Evolutionary conservation across 2,329 filamentous ascomycete genomes (phyloP).

Genomic region (Shiraia bambusicola): DNA sequence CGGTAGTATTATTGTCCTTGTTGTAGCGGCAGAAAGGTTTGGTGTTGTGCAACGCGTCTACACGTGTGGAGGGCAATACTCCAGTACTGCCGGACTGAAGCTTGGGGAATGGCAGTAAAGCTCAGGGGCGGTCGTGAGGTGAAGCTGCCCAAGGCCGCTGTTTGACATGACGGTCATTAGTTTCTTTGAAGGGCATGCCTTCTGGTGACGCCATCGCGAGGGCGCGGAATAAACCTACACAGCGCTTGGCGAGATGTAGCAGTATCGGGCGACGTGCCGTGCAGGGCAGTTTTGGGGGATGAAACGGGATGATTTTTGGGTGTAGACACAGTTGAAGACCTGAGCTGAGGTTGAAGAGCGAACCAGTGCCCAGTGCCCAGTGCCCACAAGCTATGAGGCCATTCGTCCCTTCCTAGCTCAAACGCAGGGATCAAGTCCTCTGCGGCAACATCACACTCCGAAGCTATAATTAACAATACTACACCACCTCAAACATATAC

Average conservation of each 20-base stretch:
- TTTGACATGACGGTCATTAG: constrained; percentile 30
- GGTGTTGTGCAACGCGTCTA: constrained; percentile 21
- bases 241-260: constrained; percentile 29
- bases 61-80: constrained; percentile 13
- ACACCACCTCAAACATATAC: constrained; percentile 1
- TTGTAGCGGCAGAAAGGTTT: constrained; percentile 23
- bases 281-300: constrained; percentile 1
- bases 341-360: constrained; percentile 9
- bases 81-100: constrained; percentile 4
- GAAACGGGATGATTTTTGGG: constrained; percentile 1
- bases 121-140: constrained; percentile 11
- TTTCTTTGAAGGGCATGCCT: constrained; percentile 34
- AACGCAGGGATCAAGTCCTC: background rate
- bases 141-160: constrained; percentile 20
- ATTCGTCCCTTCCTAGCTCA: too few relatives aligned
- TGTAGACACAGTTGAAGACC: constrained; percentile 9
- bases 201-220: constrained; percentile 32
- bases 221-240: constrained; percentile 34
- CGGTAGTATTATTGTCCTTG: too few relatives aligned
- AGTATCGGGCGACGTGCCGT: constrained; percentile 6
- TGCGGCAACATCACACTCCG: background rate
- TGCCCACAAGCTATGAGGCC: background rate
- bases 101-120: constrained; percentile 1
- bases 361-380: constrained; percentile 15
- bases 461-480: background rate